A percentile compares a stretch with the other conserved stretches of the same genome.
Evolutionary conservation across 192 early-diverging fungal genomes (phyloP).

Genomic region (Umbelopsis ramanniana): DNA sequence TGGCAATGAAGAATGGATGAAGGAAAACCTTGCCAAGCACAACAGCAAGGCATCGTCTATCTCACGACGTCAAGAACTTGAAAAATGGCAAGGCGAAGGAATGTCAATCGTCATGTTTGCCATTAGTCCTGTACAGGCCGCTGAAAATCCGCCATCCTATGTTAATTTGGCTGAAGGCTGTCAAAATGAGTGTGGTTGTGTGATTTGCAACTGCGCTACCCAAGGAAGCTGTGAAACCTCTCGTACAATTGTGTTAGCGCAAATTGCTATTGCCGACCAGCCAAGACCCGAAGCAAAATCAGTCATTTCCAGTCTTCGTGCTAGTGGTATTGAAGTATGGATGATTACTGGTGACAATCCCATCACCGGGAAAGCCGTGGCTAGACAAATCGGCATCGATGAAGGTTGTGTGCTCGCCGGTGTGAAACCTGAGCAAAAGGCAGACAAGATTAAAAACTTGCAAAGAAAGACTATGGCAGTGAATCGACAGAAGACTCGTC

Average conservation of each 20-base stretch:
- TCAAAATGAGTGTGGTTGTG: slow-evolving; percentile 38
- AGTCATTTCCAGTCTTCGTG: slow-evolving; percentile 53
- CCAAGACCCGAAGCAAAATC: slow-evolving; percentile 60
- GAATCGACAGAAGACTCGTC: neutral
- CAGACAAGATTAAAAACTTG: slow-evolving; percentile 60
- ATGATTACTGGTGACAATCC: slow-evolving; percentile 83
- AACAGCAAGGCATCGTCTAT: slow-evolving; percentile 23
- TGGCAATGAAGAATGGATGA: slow-evolving; percentile 70
- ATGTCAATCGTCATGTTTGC: slow-evolving; percentile 63
- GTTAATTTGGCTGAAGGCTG: slow-evolving; percentile 20
- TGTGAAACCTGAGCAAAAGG: slow-evolving; percentile 78
- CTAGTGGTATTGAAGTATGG: slow-evolving; percentile 67
- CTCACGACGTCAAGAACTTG: slow-evolving; percentile 29
- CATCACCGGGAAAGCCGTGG: slow-evolving; percentile 66
- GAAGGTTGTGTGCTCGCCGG: slow-evolving; percentile 58
- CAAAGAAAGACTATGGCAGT: slow-evolving; percentile 41
- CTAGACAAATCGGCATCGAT: slow-evolving; percentile 65
- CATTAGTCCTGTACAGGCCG: slow-evolving; percentile 40
- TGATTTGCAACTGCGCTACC: slow-evolving; percentile 37
- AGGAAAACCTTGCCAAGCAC: slow-evolving; percentile 55
- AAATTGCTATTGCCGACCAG: slow-evolving; percentile 56
- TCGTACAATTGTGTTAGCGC: slow-evolving; percentile 53
- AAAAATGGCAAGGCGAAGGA: slow-evolving; percentile 59
- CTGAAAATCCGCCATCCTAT: neutral
- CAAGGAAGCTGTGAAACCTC: slow-evolving; percentile 35